These are phyloP conservation scores for Phytophthora chlamydospora DNA, from an alignment of 352 stramenopile genomes.

Conservation along the genomic window DNA sequence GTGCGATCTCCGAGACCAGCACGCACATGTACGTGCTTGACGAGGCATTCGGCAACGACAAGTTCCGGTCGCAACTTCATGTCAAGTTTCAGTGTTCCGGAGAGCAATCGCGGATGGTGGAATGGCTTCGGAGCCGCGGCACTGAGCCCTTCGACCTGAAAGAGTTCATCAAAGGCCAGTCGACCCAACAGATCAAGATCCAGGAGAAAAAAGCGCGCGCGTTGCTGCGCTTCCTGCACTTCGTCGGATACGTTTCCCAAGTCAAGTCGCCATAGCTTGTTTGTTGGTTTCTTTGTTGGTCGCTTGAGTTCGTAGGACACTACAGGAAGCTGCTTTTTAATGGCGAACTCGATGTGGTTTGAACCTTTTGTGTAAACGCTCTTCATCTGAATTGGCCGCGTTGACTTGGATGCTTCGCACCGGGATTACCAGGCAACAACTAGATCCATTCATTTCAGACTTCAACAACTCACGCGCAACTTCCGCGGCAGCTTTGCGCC, in stretches of 20 bases:
- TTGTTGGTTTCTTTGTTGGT: too few relatives aligned
- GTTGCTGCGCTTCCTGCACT: constrained; percentile 61
- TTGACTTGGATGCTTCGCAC: too few relatives aligned
- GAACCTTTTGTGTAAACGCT: too few relatives aligned
- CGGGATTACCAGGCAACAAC: too few relatives aligned
- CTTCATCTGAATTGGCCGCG: too few relatives aligned
- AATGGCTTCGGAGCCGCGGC: constrained; percentile 52
- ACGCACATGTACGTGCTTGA: constrained; percentile 46
- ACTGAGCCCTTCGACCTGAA: constrained; percentile 30
- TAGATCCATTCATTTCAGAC: too few relatives aligned
- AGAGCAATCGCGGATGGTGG: constrained; percentile 51
- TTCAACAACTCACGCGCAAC: too few relatives aligned
- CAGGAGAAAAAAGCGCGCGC: constrained; percentile 39
- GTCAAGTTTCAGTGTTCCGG: constrained; percentile 59
- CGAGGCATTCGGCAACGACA: constrained; percentile 36
- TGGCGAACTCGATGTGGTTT: too few relatives aligned
- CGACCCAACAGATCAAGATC: constrained; percentile 7
- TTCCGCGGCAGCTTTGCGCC: too few relatives aligned
- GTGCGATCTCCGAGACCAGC: not conserved
- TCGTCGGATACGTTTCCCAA: constrained; percentile 50
- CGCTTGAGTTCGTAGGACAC: too few relatives aligned
- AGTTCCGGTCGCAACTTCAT: constrained; percentile 38
- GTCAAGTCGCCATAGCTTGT: constrained; percentile 27
- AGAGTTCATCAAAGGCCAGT: constrained; percentile 25
- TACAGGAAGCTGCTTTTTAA: too few relatives aligned